Conservation (phyloP, 2,329 filamentous ascomycete species). For the Ilyonectria robusta region DNA sequence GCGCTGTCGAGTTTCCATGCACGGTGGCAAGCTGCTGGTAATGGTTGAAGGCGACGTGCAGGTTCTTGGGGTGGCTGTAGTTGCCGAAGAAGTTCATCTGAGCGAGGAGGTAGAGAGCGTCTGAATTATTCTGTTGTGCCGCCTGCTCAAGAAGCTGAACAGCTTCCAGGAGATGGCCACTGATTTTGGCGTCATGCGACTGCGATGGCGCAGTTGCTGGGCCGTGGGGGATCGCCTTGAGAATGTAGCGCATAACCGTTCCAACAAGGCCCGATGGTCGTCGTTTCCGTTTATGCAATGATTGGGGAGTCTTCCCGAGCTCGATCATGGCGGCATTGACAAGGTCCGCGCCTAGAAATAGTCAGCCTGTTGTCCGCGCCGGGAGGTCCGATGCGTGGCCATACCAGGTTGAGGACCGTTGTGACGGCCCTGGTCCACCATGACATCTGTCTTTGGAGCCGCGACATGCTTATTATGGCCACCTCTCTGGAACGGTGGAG, state of each 20-base stretch:
- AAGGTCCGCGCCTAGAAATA: conserved; percentile 63
- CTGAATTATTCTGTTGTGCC: conserved; percentile 73
- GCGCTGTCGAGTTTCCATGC: conserved; percentile 90
- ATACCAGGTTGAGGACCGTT: conserved; percentile 57
- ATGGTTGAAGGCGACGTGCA: conserved; percentile 82
- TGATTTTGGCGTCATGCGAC: conserved; percentile 52
- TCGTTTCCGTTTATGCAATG: conserved; percentile 59
- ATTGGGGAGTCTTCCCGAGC: conserved; percentile 64
- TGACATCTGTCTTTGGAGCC: conserved; percentile 50
- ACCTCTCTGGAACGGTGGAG: conserved; percentile 40
- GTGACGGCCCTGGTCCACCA: conserved; percentile 46
- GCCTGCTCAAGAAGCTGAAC: conserved; percentile 68
- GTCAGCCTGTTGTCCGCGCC: conserved; percentile 31
- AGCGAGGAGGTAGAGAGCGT: conserved; percentile 90
- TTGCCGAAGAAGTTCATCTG: conserved; percentile 99
- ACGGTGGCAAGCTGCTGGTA: conserved; percentile 83
- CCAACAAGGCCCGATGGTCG: conserved; percentile 61
- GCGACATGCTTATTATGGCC: conserved; percentile 52
- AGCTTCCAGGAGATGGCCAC: conserved; percentile 64
- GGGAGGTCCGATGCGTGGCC: conserved; percentile 20
- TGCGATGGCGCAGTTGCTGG: conserved; percentile 63
- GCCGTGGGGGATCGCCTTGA: conserved; percentile 65
- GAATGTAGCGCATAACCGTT: conserved; percentile 59
- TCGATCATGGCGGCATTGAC: conserved; percentile 67
- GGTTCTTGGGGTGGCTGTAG: conserved; percentile 87